A percentile compares a stretch with the other conserved stretches of the same genome.
Conservation (phyloP, 371 early-diverging fungal genomes). For the Syncephalastrum monosporum region DNA sequence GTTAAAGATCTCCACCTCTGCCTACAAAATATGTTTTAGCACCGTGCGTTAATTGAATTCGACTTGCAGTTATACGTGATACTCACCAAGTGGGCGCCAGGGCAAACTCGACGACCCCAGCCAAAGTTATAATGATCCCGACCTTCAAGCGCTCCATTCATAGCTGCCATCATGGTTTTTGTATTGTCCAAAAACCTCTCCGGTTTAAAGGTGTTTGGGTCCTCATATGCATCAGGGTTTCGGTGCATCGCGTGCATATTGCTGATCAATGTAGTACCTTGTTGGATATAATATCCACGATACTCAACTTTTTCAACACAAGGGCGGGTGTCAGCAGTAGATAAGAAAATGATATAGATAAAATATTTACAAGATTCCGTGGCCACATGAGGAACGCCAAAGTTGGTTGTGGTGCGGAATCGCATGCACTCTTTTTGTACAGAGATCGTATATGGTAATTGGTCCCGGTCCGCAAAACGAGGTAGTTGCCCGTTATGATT, state of each 20-base stretch:
- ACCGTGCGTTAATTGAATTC: not conserved
- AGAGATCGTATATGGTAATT: constrained; percentile 16
- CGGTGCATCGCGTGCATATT: constrained; percentile 18
- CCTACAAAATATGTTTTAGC: not conserved
- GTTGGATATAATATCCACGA: constrained; percentile 11
- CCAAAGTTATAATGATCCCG: constrained; percentile 24
- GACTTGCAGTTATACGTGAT: not conserved
- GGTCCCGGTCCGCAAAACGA: constrained; percentile 13
- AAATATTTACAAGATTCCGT: constrained; percentile 10
- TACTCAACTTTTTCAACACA: constrained; percentile 4
- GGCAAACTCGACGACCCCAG: constrained; percentile 11
- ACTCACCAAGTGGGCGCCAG: constrained; percentile 10
- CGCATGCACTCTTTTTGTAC: constrained; percentile 21
- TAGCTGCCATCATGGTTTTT: constrained; percentile 12
- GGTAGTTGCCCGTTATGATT: constrained; percentile 14
- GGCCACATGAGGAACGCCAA: constrained; percentile 18
- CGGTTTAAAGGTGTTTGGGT: constrained; percentile 16
- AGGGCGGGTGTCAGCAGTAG: not conserved
- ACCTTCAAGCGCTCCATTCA: constrained; percentile 12
- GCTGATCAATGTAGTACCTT: constrained; percentile 5
- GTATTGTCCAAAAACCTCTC: constrained; percentile 16
- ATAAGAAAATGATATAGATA: not conserved
- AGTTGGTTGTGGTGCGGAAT: constrained; percentile 9
- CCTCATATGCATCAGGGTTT: constrained; percentile 9
- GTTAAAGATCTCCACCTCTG: constrained; percentile 13